These are phyloP conservation scores for Vicia sativa DNA, from an alignment of 306 rosid species.

Conservation along the genomic window DNA sequence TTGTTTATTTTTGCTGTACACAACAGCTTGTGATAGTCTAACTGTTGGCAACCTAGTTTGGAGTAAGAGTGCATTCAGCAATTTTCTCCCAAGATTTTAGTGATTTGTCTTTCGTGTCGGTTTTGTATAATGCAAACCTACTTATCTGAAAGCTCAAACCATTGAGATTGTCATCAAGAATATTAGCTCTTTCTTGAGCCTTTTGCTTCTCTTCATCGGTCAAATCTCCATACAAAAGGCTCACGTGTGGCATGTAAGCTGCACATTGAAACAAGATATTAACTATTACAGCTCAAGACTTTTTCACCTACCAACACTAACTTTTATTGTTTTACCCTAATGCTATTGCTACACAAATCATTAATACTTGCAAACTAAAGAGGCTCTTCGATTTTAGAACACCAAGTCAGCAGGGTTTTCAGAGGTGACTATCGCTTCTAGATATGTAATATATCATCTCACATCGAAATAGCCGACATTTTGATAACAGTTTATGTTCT, in stretches of 20 bases:
- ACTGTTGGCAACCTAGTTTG: slow-evolving; percentile 41
- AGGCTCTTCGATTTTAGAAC: background rate
- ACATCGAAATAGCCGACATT: background rate
- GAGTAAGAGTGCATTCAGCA: slow-evolving; percentile 57
- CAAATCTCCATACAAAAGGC: slow-evolving; percentile 72
- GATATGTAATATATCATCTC: background rate
- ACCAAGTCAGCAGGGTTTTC: background rate
- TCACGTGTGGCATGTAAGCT: slow-evolving; percentile 89
- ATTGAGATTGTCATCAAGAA: slow-evolving; percentile 52
- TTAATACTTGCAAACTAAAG: slow-evolving; percentile 6
- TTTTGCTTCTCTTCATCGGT: slow-evolving; percentile 72
- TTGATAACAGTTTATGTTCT: slow-evolving; percentile 12
- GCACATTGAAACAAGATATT: slow-evolving; percentile 35
- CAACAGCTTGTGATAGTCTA: slow-evolving; percentile 15
- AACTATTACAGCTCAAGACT: too few relatives aligned
- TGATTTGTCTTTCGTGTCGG: slow-evolving; percentile 70
- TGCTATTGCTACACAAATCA: slow-evolving; percentile 1
- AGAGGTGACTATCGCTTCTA: background rate
- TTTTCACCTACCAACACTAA: too few relatives aligned
- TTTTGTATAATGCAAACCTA: slow-evolving; percentile 78
- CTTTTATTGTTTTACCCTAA: background rate
- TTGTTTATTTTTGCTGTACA: background rate
- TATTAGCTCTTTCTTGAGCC: slow-evolving; percentile 59
- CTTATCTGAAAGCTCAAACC: slow-evolving; percentile 63
- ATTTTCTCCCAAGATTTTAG: slow-evolving; percentile 88